Percentiles rank a stretch among this genome's conserved stretches.
These are phyloP conservation scores for Leccinellum albellum DNA, from an alignment of 768 basidiomycete species.

Conservation along the genomic window DNA sequence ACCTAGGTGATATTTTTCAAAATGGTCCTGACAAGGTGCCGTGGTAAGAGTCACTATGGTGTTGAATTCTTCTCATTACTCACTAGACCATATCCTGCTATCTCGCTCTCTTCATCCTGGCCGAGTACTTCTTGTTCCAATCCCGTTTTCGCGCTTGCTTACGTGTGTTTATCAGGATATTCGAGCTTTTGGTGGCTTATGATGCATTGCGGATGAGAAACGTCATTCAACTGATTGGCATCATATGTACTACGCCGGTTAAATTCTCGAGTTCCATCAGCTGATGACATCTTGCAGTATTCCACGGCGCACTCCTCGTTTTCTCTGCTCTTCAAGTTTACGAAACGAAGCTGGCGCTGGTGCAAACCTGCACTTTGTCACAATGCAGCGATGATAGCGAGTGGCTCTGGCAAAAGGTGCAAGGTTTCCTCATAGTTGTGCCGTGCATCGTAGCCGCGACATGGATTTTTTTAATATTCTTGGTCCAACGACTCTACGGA, in stretches of 20 bases:
- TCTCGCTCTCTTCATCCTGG: slow-evolving; percentile 77
- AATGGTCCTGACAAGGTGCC: slow-evolving; percentile 52
- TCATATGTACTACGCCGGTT: slow-evolving; percentile 50
- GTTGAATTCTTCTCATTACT: slow-evolving; percentile 10
- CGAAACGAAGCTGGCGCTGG: slow-evolving; percentile 65
- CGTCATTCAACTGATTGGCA: slow-evolving; percentile 72
- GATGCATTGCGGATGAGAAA: slow-evolving; percentile 82
- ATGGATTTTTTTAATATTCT: slow-evolving; percentile 66
- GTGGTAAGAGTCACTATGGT: neutral
- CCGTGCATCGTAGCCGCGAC: slow-evolving; percentile 67
- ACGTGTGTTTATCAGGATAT: slow-evolving; percentile 47
- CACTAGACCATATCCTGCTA: slow-evolving; percentile 77
- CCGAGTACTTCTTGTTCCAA: slow-evolving; percentile 51
- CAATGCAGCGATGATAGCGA: slow-evolving; percentile 49
- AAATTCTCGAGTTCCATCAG: neutral
- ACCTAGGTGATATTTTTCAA: slow-evolving; percentile 18
- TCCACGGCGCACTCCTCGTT: slow-evolving; percentile 71
- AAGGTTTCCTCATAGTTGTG: slow-evolving; percentile 67
- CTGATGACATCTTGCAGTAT: slow-evolving; percentile 37
- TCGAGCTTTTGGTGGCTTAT: slow-evolving; percentile 75
- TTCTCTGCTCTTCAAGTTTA: slow-evolving; percentile 74
- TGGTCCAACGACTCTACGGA: slow-evolving; percentile 63
- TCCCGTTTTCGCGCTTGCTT: neutral
- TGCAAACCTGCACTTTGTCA: slow-evolving; percentile 17
- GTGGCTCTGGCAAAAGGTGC: slow-evolving; percentile 56